These are phyloP conservation scores for Pseudogymnoascus sp. DNA, from an alignment of 2,329 filamentous ascomycete species.

Conservation along the genomic window DNA sequence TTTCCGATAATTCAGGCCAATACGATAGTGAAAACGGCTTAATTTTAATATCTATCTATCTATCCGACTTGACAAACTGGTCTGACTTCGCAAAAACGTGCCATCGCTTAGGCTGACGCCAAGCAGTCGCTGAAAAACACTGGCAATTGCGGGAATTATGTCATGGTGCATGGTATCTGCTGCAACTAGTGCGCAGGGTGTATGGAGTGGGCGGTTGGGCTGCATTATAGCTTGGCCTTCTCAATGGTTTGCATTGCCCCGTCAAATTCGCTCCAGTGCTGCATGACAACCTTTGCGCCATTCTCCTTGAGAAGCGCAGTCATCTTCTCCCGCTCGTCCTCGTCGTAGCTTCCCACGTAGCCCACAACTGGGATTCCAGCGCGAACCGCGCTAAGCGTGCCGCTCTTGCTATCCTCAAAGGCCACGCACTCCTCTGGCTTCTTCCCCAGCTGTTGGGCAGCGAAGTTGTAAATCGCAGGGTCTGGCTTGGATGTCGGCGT, in stretches of 20 bases:
- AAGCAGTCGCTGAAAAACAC: neutral
- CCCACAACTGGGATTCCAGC: conserved; percentile 75
- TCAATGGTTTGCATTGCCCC: conserved; percentile 20
- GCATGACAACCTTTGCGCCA: conserved; percentile 56
- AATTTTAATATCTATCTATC: neutral
- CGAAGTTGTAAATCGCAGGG: conserved; percentile 77
- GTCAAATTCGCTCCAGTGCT: conserved; percentile 48
- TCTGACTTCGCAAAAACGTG: neutral
- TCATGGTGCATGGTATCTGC: conserved; percentile 1
- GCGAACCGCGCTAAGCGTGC: conserved; percentile 66
- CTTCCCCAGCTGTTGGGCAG: conserved; percentile 65
- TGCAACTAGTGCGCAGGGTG: neutral
- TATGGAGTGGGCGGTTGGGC: neutral
- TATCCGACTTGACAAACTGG: neutral
- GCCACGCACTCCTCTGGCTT: conserved; percentile 65
- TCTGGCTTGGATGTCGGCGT: conserved; percentile 85
- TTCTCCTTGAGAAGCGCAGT: conserved; percentile 50
- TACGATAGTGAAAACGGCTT: neutral
- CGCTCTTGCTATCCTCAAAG: conserved; percentile 83
- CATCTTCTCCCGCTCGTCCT: conserved; percentile 55
- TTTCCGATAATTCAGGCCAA: neutral
- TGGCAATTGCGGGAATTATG: conserved; percentile 5
- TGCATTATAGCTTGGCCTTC: conserved; percentile 11
- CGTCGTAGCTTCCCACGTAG: conserved; percentile 70
- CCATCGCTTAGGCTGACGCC: neutral